phyloP scores from a whole-genome alignment of 805 yeast species.

The Ogataea trehalophila region DNA sequence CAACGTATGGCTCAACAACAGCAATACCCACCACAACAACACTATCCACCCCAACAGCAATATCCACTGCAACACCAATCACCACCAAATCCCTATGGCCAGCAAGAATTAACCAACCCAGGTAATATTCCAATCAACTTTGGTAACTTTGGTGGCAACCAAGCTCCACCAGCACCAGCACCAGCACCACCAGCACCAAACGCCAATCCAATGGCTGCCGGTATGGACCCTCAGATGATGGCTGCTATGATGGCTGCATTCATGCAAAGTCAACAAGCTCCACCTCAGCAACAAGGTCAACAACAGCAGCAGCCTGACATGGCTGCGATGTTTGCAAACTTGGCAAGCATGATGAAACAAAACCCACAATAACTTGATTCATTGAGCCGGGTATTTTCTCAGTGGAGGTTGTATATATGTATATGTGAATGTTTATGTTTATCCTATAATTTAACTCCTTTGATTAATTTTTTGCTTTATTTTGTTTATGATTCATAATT shows the following conservation, averaged over 20 bases:
- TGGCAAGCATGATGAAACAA: slow-evolving; percentile 32
- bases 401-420: too few species aligned
- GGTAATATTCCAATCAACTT: slow-evolving; percentile 19
- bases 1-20: neutral
- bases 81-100: slow-evolving; percentile 11
- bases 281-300: slow-evolving; percentile 11
- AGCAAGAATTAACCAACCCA: slow-evolving; percentile 15
- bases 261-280: slow-evolving; percentile 25
- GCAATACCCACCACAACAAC: neutral
- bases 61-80: slow-evolving; percentile 10
- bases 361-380: slow-evolving; percentile 16
- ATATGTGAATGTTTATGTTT: too few species aligned
- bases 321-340: slow-evolving; percentile 32
- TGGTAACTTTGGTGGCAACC: slow-evolving; percentile 13
- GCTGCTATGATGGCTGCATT: slow-evolving; percentile 32
- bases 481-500: too few species aligned
- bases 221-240: slow-evolving; percentile 26
- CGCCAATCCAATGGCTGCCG: slow-evolving; percentile 5
- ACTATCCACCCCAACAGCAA: slow-evolving; percentile 1
- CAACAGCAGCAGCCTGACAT: slow-evolving; percentile 26
- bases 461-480: too few species aligned
- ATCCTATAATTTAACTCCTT: too few species aligned
- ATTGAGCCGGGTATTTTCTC: neutral
- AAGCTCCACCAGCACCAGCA: slow-evolving; percentile 15
- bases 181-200: slow-evolving; percentile 2